Evolutionary conservation across 306 rosid species (phyloP), one percentile per base, ranked within the genome.

Genomic region (Geum urbanum): DNA sequence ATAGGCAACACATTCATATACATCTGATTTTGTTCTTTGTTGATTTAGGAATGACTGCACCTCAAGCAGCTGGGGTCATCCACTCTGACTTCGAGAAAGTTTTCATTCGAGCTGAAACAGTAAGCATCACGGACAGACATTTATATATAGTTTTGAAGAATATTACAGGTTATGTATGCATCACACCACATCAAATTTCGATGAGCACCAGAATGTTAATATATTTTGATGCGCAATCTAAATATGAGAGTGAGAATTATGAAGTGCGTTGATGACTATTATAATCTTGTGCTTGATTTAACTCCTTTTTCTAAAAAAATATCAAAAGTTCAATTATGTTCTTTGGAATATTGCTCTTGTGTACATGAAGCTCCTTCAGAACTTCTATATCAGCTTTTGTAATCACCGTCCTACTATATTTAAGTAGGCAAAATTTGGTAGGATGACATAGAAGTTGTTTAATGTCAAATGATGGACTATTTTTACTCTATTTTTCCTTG

Each of bases 21-120:
- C 54, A 37, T 79, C 85, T 82, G 58, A 84, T 39, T 67, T 19
- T 60, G 40, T 65, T 18, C 50, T 74, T 41, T 77, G 67, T 85
- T 75, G 47, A 76, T 59, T 61, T 73, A 94, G 98, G 98, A 78
- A 94, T 94, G 98, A 90, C 97, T 78, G 98, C 98, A 6, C 98
- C 98, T 65, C 98, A 94, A 83, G 98, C 97, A 72, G 97, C 98
- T 83, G 98, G 98, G 82, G 92, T 84, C 71, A 94, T 94, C 78
- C 98, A 94, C 87, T 87, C 97, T 19, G 98, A 94, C 88, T 94
- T 94, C 63, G 97, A 94, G 96, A 94, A 87, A 83, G 98, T 97
- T 69, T 94, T 94, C 84, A 94, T 94, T 73, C 90, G 96, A 72
- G 98, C 98, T 43, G 97, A 94, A 79, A 94, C 97, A 6, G 97